A percentile compares a stretch with the other conserved stretches of the same genome.
These are phyloP conservation scores for Byssochlamys sp. DNA, from an alignment of 2,329 filamentous ascomycete species.

Conservation along the genomic window DNA sequence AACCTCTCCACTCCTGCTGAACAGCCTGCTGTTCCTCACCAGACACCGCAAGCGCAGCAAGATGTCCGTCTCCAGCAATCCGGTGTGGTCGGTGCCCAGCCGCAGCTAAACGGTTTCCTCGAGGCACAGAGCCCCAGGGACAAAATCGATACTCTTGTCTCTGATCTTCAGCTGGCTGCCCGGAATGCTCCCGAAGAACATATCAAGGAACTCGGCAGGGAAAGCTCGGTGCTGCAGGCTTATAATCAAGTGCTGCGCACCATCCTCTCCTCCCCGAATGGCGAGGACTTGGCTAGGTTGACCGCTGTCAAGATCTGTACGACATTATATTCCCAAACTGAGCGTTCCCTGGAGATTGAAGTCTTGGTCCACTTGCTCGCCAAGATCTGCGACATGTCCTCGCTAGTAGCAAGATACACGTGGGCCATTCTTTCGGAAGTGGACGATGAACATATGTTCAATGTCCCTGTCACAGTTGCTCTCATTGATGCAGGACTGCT, in stretches of 20 bases:
- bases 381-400: constrained; percentile 54
- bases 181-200: constrained; percentile 50
- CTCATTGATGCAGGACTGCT: constrained; percentile 52
- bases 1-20: constrained; percentile 55
- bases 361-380: constrained; percentile 53
- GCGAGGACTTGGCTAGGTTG: constrained; percentile 47
- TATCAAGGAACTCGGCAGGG: constrained; percentile 47
- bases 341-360: constrained; percentile 51
- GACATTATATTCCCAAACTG: constrained; percentile 46
- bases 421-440: constrained; percentile 40
- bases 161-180: constrained; percentile 48
- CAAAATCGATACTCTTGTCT: constrained; percentile 44
- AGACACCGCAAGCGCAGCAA: constrained; percentile 44
- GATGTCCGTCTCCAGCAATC: constrained; percentile 31
- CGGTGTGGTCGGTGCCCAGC: constrained; percentile 29
- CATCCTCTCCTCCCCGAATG: constrained; percentile 46
- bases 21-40: constrained; percentile 51
- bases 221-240: constrained; percentile 46
- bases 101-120: constrained; percentile 53
- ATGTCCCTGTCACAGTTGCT: constrained; percentile 51
- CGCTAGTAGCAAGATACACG: constrained; percentile 45
- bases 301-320: constrained; percentile 50
- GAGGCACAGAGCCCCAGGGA: constrained; percentile 46
- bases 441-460: constrained; percentile 54
- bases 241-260: constrained; percentile 49